phyloP scores from a whole-genome alignment of 495 filamentous ascomycete species.

The Thermochaetoides thermophila region DNA sequence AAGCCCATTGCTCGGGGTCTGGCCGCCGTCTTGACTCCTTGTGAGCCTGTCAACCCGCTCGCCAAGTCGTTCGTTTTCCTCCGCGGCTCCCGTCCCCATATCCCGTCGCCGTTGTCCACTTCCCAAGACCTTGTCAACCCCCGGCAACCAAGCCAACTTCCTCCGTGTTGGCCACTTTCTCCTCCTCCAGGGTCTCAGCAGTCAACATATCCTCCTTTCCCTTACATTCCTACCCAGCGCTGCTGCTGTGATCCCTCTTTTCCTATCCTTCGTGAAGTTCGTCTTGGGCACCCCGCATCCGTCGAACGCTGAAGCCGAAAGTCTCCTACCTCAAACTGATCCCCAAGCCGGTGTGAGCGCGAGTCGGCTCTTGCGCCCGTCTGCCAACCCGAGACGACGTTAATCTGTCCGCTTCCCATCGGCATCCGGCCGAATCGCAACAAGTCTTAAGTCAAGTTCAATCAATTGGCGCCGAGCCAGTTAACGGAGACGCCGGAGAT shows the following conservation, averaged over 20 bases:
- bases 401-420: too few species aligned
- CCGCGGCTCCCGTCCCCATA: background rate
- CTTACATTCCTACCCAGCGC: too few species aligned
- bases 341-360: too few species aligned
- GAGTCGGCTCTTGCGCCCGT: background rate
- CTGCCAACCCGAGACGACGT: background rate
- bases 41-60: too few species aligned
- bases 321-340: too few species aligned
- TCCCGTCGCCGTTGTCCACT: background rate
- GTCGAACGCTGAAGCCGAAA: background rate
- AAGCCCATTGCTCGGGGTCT: background rate
- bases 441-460: background rate
- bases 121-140: too few species aligned
- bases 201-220: too few species aligned
- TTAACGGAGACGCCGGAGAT: conserved; percentile 2
- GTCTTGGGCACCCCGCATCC: background rate
- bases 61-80: conserved; percentile 4
- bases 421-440: background rate
- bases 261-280: too few species aligned
- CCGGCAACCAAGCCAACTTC: too few species aligned
- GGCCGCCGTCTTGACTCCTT: conserved; percentile 1
- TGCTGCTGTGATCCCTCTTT: too few species aligned
- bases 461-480: conserved; percentile 6
- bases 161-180: too few species aligned
- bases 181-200: too few species aligned